These are phyloP conservation scores for apple (Malus domestica) DNA, from an alignment of 306 rosid species.

Conservation along the genomic window ASM211411v1 NC_041800.1:2858001-2858500, in stretches of 20 bases:
- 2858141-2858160: constrained; percentile 12
- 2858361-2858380: constrained; percentile 73
- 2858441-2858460: too few species aligned
- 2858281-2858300: constrained; percentile 88
- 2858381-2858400: constrained; percentile 70
- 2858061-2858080: constrained; percentile 7
- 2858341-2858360: constrained; percentile 77
- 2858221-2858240: constrained; percentile 88
- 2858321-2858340: constrained; percentile 56
- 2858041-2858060: constrained; percentile 16
- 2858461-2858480: too few species aligned
- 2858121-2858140: constrained; percentile 40
- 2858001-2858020: constrained; percentile 11
- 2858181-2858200: constrained; percentile 81
- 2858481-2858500: too few species aligned
- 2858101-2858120: constrained; percentile 21
- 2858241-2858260: constrained; percentile 73
- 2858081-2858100: neutral
- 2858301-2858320: constrained; percentile 75
- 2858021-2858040: neutral
- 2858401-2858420: constrained; percentile 27
- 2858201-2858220: constrained; percentile 82
- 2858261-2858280: constrained; percentile 77
- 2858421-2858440: too few species aligned
- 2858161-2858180: constrained; percentile 49